Base-by-base conservation (phyloP, 371 early-diverging fungal genomes). In the Mucor lusitanicus region DNA sequence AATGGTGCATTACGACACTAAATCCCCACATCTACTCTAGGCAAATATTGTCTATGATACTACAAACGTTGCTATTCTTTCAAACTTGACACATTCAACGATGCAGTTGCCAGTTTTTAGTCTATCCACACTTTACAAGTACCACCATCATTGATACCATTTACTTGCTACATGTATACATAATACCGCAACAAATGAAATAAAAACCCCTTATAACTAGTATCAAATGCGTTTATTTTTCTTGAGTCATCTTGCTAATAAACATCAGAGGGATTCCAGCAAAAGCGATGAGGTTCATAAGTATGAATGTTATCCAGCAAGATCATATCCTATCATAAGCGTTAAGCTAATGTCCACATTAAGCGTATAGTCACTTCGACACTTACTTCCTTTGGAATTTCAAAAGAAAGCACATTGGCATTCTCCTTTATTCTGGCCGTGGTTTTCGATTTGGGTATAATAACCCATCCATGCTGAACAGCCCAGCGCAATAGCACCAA, bases 401-500 rank as follows among this genome's bases (percentile, higher is more conserved):
- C 76, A 55, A 85, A 81, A 1, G 73, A 64, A 58, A 81, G 74
- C 1, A 85, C 64, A 21, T 75, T 66, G 33, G 86, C 72, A 67
- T 93, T 93, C 28, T 85, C 82, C 46, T 65, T 33, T 32, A 93
- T 73, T 17, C 92, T 73, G 1, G 60, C 76, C 8, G 74, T 72
- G 5, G 68, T 72, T 7, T 75, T 87, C 8, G 91, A 83, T 69
- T 93, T 93, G 1, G 92, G 92, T 37, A 92, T 87, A 19, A 91
- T 87, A 12, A 78, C 73, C 59, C 77, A 75, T 0, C 76, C 82
- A 74, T 87, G 90, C 40, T 88, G 85, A 6, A 95, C 67, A 3
- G 91, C 92, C 94, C 95, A 97, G 27, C 87, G 74, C 5, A 97
- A 72, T 66, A 96, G 76, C 17, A 94, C 81, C 61, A 91, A 88